These are phyloP conservation scores for Entomophthora muscae DNA, from an alignment of 371 early-diverging fungal genomes.

Conservation along the genomic window DNA sequence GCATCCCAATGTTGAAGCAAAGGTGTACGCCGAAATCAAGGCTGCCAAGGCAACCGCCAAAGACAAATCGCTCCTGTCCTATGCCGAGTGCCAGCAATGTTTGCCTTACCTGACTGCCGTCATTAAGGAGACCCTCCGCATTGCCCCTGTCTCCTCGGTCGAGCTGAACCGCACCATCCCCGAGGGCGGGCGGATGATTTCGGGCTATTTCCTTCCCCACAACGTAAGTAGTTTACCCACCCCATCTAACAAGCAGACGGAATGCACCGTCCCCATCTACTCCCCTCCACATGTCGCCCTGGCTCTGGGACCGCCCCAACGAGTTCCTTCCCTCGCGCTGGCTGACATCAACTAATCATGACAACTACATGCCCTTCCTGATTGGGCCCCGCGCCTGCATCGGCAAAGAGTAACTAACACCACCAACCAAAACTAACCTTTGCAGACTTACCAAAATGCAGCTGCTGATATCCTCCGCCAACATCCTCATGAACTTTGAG, in stretches of 20 bases:
- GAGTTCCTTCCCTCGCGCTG: background rate
- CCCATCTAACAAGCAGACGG: too few relatives aligned
- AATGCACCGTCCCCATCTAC: background rate
- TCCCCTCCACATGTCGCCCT: conserved; percentile 1
- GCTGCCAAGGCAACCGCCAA: background rate
- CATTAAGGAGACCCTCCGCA: background rate
- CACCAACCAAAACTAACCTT: background rate
- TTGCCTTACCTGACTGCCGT: background rate
- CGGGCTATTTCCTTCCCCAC: background rate
- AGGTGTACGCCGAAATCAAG: background rate
- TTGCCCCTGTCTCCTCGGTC: background rate
- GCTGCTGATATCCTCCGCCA: background rate
- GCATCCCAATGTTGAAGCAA: background rate
- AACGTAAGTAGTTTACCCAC: too few relatives aligned
- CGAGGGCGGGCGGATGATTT: background rate
- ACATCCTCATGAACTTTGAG: background rate
- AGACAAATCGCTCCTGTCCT: background rate
- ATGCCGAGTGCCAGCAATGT: background rate
- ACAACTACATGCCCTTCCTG: background rate
- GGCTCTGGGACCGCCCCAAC: background rate
- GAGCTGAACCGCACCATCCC: background rate
- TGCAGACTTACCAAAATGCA: background rate
- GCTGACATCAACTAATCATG: background rate
- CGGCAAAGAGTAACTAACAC: background rate
- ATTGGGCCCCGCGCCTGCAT: background rate